Evolutionary conservation across 108 stramenopile genomes (phyloP).

Genomic region (Nitzschia sp.): DNA sequence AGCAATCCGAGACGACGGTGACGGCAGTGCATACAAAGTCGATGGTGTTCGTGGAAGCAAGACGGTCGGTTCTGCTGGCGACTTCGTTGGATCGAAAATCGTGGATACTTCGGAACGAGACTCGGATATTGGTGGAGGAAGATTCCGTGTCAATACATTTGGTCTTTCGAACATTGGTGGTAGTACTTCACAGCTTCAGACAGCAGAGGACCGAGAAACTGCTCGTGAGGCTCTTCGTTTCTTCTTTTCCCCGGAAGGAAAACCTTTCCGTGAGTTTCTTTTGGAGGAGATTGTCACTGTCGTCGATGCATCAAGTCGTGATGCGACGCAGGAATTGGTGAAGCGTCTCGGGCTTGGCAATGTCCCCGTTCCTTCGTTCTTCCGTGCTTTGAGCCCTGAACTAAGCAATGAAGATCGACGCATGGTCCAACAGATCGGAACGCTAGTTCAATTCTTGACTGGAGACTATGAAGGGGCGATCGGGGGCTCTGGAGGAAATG

Average conservation of each 20-base stretch:
- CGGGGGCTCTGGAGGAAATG: background rate
- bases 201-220: conserved; percentile 62
- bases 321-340: conserved; percentile 63
- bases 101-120: conserved; percentile 59
- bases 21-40: conserved; percentile 83
- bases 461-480: conserved; percentile 76
- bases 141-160: conserved; percentile 41
- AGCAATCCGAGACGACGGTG: conserved; percentile 78
- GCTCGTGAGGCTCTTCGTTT: conserved; percentile 87
- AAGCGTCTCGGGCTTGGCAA: conserved; percentile 52
- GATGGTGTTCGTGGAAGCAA: conserved; percentile 78
- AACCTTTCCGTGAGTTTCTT: conserved; percentile 90
- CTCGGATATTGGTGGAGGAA: conserved; percentile 50
- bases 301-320: conserved; percentile 76
- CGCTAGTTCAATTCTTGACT: conserved; percentile 65
- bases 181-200: conserved; percentile 19
- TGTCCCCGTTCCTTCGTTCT: conserved; percentile 67
- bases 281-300: conserved; percentile 86
- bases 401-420: conserved; percentile 61
- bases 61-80: conserved; percentile 72
- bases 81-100: conserved; percentile 65
- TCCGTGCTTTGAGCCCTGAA: conserved; percentile 69
- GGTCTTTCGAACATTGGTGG: conserved; percentile 10
- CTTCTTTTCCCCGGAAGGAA: conserved; percentile 91
- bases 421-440: conserved; percentile 79